Evolutionary conservation across 1,284 basidiomycete species (phyloP).

Genomic region (Leccinum huronense): DNA sequence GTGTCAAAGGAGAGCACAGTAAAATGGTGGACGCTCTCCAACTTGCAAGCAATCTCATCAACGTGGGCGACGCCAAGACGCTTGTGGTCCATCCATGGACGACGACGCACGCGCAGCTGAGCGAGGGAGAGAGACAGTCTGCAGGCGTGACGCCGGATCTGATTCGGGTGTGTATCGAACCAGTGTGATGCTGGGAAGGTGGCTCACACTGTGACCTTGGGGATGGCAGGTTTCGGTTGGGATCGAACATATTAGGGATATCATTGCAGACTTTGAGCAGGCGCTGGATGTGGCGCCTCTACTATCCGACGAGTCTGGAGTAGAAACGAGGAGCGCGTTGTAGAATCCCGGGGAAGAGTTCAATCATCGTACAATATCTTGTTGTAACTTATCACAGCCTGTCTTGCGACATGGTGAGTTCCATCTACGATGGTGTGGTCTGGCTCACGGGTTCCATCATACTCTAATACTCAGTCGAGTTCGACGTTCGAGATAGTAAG

Average conservation of each 20-base stretch:
- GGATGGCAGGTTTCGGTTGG: conserved; percentile 46
- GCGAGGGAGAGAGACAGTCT: conserved; percentile 61
- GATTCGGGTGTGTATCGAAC: conserved; percentile 63
- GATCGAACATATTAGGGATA: conserved; percentile 85
- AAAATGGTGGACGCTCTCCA: conserved; percentile 68
- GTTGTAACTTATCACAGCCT: not conserved
- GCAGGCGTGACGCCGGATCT: conserved; percentile 81
- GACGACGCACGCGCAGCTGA: conserved; percentile 83
- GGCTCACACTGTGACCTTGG: not conserved
- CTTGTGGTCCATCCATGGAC: conserved; percentile 81
- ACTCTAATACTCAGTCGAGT: too few species aligned
- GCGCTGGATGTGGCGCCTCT: conserved; percentile 18
- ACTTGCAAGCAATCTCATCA: conserved; percentile 75
- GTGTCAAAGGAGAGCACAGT: conserved; percentile 57
- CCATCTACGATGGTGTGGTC: not conserved
- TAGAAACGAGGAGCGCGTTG: not conserved
- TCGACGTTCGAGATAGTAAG: too few species aligned
- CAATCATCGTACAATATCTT: not conserved
- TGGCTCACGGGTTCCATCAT: too few species aligned
- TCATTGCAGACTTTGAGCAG: conserved; percentile 79
- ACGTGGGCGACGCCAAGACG: conserved; percentile 81
- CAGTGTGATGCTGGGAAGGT: not conserved
- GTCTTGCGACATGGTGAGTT: not conserved
- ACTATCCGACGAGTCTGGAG: not conserved
- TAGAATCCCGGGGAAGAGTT: not conserved